Conservation (phyloP, 2,329 filamentous ascomycete species). For the Xylaria sp. region DNA sequence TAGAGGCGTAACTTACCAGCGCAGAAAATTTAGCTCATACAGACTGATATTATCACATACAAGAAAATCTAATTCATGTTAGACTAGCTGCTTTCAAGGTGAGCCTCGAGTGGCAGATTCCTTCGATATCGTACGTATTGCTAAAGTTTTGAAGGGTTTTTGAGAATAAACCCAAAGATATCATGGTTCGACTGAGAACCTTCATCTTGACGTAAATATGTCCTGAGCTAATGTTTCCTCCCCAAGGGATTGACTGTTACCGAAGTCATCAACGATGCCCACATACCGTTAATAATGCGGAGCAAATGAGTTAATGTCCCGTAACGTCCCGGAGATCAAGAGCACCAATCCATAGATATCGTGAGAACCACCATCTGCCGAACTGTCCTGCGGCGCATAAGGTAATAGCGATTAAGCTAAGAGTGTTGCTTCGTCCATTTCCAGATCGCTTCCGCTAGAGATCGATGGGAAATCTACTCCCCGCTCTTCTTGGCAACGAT, state of each 20-base stretch:
- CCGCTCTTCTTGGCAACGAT: conserved; percentile 55
- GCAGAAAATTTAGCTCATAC: too few relatives aligned
- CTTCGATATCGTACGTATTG: neutral
- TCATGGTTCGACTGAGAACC: neutral
- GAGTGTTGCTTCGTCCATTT: conserved; percentile 20
- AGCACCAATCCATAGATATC: neutral
- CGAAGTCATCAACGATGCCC: neutral
- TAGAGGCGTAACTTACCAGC: too few relatives aligned
- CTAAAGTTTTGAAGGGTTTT: neutral
- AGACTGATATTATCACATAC: too few relatives aligned
- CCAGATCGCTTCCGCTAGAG: conserved; percentile 28
- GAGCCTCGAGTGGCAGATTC: too few relatives aligned
- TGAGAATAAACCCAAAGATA: neutral
- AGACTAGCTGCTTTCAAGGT: too few relatives aligned
- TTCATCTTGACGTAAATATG: neutral
- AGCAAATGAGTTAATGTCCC: neutral
- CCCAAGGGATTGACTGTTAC: neutral
- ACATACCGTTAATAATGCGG: too few relatives aligned
- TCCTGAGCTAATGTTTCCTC: neutral
- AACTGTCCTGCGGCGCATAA: neutral
- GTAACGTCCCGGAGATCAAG: neutral
- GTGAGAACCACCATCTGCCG: neutral
- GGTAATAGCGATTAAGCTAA: neutral
- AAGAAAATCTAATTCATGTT: too few relatives aligned
- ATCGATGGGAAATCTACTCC: conserved; percentile 54